phyloP scores from a whole-genome alignment of 75 land plant genomes.

The Cunninghamia lanceolata region DNA sequence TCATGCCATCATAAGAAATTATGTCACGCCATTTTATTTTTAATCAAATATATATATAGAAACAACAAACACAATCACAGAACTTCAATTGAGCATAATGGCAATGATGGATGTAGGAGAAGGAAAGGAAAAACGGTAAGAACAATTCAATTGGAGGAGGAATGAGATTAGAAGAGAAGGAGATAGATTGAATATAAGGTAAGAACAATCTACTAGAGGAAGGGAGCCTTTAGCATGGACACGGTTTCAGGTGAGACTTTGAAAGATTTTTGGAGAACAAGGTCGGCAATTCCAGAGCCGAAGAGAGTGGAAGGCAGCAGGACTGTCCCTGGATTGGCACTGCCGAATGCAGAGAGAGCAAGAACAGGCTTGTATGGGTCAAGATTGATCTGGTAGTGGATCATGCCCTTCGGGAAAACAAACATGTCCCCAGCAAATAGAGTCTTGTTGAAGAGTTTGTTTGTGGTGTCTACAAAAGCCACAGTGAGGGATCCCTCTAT shows the following conservation, averaged over 20 bases:
- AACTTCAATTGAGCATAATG: too few relatives aligned
- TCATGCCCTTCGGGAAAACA: slow-evolving; percentile 33
- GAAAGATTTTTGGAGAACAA: slow-evolving; percentile 8
- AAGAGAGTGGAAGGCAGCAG: slow-evolving; percentile 1
- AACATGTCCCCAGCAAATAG: slow-evolving; percentile 29
- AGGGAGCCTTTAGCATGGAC: background rate
- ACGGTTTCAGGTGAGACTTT: background rate
- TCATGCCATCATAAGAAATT: too few relatives aligned
- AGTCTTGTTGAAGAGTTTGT: slow-evolving; percentile 20
- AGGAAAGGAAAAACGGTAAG: too few relatives aligned
- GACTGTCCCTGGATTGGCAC: slow-evolving; percentile 7
- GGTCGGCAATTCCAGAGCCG: background rate
- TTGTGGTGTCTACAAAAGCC: slow-evolving; percentile 27
- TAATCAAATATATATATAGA: too few relatives aligned
- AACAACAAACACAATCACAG: too few relatives aligned
- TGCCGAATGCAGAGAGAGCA: slow-evolving; percentile 9
- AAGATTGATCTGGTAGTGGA: slow-evolving; percentile 15
- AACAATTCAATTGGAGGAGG: too few relatives aligned
- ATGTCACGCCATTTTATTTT: too few relatives aligned
- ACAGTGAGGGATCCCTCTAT: slow-evolving; percentile 21
- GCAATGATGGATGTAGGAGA: too few relatives aligned
- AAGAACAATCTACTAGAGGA: background rate
- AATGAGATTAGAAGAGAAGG: too few relatives aligned
- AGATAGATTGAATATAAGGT: too few relatives aligned
- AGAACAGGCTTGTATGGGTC: background rate